These are phyloP conservation scores for Metarhizium humberi DNA, from an alignment of 2,329 filamentous ascomycete genomes.

Conservation along the genomic window DNA sequence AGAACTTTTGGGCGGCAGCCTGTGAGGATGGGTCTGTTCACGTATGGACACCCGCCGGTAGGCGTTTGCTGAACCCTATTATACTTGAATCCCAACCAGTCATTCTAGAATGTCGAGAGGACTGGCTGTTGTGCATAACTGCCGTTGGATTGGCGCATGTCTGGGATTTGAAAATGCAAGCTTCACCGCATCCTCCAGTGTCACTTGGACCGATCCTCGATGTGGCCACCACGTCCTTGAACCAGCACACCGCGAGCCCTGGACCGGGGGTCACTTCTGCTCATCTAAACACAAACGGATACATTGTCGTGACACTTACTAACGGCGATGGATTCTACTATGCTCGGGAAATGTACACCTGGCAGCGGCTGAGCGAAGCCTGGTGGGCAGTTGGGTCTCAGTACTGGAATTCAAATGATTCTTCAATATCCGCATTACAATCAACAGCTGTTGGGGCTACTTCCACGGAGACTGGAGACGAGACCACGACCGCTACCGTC, in stretches of 20 bases:
- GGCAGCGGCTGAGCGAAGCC: conserved; percentile 91
- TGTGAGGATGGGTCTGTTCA: conserved; percentile 90
- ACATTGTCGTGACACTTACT: conserved; percentile 80
- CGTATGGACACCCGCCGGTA: conserved; percentile 85
- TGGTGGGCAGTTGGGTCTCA: conserved; percentile 99
- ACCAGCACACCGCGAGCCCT: conserved; percentile 62
- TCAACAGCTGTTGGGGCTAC: conserved; percentile 57
- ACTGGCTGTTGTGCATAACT: conserved; percentile 84
- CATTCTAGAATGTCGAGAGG: conserved; percentile 81
- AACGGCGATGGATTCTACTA: conserved; percentile 95
- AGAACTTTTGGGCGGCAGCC: conserved; percentile 82
- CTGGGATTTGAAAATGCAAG: conserved; percentile 81
- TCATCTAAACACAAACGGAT: conserved; percentile 78
- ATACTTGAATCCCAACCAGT: conserved; percentile 88
- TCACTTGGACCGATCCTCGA: conserved; percentile 85
- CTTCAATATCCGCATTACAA: conserved; percentile 72
- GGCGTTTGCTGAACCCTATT: conserved; percentile 74
- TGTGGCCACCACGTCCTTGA: conserved; percentile 69
- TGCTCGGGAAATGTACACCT: conserved; percentile 73
- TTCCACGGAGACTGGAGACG: conserved; percentile 34
- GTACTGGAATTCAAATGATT: conserved; percentile 98
- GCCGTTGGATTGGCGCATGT: conserved; percentile 84
- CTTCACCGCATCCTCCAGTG: conserved; percentile 79
- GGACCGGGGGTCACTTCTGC: conserved; percentile 85
- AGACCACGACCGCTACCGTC: conserved; percentile 44